Percentiles rank a stretch among this genome's conserved stretches.
phyloP scores from a whole-genome alignment of 305 asterid genomes.

The Withania somnifera region DNA sequence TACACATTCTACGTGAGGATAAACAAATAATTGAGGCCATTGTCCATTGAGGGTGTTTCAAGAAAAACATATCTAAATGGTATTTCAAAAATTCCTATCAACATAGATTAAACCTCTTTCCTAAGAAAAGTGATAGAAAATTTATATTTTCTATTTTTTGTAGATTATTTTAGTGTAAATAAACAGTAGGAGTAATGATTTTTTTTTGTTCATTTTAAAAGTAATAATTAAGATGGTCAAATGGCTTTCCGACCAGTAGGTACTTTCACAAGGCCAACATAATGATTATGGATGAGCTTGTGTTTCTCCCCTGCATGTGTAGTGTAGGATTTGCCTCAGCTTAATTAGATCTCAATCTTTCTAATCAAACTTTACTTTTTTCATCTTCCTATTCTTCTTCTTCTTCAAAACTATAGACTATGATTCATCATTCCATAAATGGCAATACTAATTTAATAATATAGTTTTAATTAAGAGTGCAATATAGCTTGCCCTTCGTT shows the following conservation, averaged over 20 bases:
- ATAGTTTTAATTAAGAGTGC: no score
- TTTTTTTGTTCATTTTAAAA: not conserved
- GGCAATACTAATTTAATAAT: no score
- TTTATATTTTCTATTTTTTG: not conserved
- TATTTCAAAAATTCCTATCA: not conserved
- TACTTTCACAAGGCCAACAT: not conserved
- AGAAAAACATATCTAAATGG: not conserved
- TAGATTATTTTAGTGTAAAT: not conserved
- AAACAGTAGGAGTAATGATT: not conserved
- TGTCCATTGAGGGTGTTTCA: not conserved
- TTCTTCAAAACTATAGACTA: no score
- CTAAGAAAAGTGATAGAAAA: no score
- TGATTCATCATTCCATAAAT: no score
- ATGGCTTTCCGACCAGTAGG: not conserved
- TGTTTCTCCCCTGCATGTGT: no score
- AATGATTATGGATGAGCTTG: not conserved
- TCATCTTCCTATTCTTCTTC: no score
- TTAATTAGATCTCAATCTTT: not conserved
- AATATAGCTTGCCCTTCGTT: no score
- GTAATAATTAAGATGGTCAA: not conserved
- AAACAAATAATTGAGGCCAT: not conserved
- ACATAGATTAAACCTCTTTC: no score
- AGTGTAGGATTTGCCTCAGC: not conserved
- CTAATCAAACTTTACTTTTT: no score
- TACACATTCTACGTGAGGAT: not conserved